phyloP scores from a whole-genome alignment of 768 basidiomycete species.

The Mycena polygramma region DNA sequence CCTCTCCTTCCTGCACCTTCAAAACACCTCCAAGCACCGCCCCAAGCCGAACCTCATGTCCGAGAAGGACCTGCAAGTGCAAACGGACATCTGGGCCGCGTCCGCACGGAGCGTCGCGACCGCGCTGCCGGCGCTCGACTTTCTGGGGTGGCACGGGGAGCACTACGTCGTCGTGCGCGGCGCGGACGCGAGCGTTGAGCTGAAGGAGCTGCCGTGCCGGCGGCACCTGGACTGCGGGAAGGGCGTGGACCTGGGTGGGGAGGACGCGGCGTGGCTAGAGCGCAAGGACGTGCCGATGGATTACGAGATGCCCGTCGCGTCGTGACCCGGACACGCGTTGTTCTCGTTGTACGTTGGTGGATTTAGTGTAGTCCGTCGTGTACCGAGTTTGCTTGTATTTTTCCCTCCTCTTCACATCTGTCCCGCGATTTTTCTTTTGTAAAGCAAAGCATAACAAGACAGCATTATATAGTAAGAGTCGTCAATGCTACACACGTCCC shows the following conservation, averaged over 20 bases:
- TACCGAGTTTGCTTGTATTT: background rate
- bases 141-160: slow-evolving; percentile 81
- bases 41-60: slow-evolving; percentile 70
- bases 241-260: slow-evolving; percentile 73
- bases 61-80: slow-evolving; percentile 69
- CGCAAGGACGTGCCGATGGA: slow-evolving; percentile 83
- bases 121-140: slow-evolving; percentile 67
- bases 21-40: slow-evolving; percentile 59
- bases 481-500: slow-evolving; percentile 3
- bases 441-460: background rate
- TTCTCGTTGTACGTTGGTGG: background rate
- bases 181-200: slow-evolving; percentile 51
- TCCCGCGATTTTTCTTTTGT: background rate
- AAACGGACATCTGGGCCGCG: slow-evolving; percentile 69
- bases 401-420: background rate
- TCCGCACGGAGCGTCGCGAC: slow-evolving; percentile 65
- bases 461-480: slow-evolving; percentile 22
- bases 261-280: slow-evolving; percentile 76
- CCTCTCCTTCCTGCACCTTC: slow-evolving; percentile 73
- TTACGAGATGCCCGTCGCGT: slow-evolving; percentile 67
- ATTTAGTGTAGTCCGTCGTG: background rate
- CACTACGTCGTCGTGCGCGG: slow-evolving; percentile 73
- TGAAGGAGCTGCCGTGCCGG: slow-evolving; percentile 73
- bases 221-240: slow-evolving; percentile 73
- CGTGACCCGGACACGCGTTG: background rate